Percentiles rank a stretch among this genome's conserved stretches.
These are phyloP conservation scores for Ampelomyces quisqualis DNA, from an alignment of 2,329 filamentous ascomycete genomes.

Conservation along the genomic window DNA sequence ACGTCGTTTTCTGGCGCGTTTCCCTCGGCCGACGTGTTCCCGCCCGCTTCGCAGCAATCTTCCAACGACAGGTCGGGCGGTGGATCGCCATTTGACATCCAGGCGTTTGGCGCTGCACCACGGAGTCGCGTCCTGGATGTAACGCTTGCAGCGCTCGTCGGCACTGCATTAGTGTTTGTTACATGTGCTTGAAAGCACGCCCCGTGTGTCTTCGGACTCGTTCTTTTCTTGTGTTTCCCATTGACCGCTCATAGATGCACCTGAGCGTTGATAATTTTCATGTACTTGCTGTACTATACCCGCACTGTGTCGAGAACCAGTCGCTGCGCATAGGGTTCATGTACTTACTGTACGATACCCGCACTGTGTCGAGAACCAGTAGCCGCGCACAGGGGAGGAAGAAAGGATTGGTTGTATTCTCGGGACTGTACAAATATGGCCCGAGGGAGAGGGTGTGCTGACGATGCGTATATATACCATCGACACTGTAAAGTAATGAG, in stretches of 20 bases:
- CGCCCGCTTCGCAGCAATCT: constrained; percentile 22
- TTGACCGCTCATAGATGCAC: too few relatives aligned
- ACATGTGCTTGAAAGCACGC: constrained; percentile 10
- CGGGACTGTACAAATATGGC: too few relatives aligned
- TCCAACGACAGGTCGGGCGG: constrained; percentile 44
- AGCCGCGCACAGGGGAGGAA: too few relatives aligned
- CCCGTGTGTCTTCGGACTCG: background rate
- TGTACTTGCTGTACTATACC: too few relatives aligned
- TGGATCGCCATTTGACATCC: constrained; percentile 50
- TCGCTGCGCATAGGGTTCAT: too few relatives aligned
- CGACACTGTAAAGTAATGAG: background rate
- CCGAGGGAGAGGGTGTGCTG: too few relatives aligned
- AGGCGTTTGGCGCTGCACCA: constrained; percentile 22
- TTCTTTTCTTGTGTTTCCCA: background rate
- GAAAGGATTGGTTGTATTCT: too few relatives aligned
- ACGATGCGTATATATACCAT: background rate
- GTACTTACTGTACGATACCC: too few relatives aligned
- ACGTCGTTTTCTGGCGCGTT: constrained; percentile 11
- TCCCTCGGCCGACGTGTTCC: constrained; percentile 9
- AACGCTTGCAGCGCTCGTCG: constrained; percentile 14
- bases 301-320: too few relatives aligned
- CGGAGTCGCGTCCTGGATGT: constrained; percentile 8
- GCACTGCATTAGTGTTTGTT: constrained; percentile 11
- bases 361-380: too few relatives aligned
- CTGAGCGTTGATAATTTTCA: too few relatives aligned